A percentile compares a stretch with the other conserved stretches of the same genome.
phyloP scores from a whole-genome alignment of 2,329 filamentous ascomycete genomes.

The Alternaria postmessia region DNA sequence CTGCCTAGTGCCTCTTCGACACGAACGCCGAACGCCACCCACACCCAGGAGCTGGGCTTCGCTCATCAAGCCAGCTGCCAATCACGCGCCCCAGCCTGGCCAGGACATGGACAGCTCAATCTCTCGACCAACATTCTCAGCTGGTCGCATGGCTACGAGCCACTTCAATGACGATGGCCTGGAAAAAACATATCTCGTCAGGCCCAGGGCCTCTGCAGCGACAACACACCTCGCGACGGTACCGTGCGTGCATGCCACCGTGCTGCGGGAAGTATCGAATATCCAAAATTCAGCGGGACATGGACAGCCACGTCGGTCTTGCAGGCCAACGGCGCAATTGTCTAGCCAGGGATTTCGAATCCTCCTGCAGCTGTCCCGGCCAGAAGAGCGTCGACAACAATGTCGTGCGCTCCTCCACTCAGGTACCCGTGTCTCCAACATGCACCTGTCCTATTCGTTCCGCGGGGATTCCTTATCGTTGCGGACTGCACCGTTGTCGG shows the following conservation, averaged over 20 bases:
- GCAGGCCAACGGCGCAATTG: slow-evolving; percentile 29
- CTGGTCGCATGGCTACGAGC: slow-evolving; percentile 17
- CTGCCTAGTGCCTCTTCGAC: slow-evolving; percentile 22
- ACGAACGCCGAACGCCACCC: slow-evolving; percentile 13
- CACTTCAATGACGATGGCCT: background rate
- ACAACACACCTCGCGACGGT: slow-evolving; percentile 25
- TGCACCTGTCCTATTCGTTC: slow-evolving; percentile 6
- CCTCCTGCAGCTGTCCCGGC: slow-evolving; percentile 24
- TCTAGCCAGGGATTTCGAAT: slow-evolving; percentile 20
- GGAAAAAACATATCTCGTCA: slow-evolving; percentile 4
- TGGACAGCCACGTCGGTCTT: slow-evolving; percentile 44
- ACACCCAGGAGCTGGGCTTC: slow-evolving; percentile 23
- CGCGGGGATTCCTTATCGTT: slow-evolving; percentile 6
- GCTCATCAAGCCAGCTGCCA: slow-evolving; percentile 26
- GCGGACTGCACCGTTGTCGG: slow-evolving; percentile 3
- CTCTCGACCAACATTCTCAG: slow-evolving; percentile 27
- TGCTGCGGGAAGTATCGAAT: slow-evolving; percentile 28
- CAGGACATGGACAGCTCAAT: slow-evolving; percentile 22
- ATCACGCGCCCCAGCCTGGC: slow-evolving; percentile 13
- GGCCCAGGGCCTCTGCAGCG: slow-evolving; percentile 13
- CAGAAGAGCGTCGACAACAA: slow-evolving; percentile 4
- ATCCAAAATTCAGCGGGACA: slow-evolving; percentile 22
- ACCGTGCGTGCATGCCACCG: slow-evolving; percentile 25
- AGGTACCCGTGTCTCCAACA: slow-evolving; percentile 25
- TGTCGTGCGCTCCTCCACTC: slow-evolving; percentile 23